Evolutionary conservation across 2,329 filamentous ascomycete genomes (phyloP).

Genomic region (Corynespora cassiicola): DNA sequence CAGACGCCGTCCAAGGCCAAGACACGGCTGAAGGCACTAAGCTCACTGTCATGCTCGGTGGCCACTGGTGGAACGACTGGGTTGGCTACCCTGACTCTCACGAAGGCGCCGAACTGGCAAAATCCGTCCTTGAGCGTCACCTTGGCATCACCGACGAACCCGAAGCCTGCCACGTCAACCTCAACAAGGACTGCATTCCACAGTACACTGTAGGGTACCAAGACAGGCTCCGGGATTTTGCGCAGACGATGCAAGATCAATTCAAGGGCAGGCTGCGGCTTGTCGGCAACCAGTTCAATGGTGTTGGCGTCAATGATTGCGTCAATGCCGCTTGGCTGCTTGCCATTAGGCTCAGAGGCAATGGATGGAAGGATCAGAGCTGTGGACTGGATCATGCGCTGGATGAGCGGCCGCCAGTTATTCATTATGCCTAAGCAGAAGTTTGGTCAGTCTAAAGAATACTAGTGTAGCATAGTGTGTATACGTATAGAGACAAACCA

Average conservation of each 20-base stretch:
- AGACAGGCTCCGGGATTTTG: constrained; percentile 61
- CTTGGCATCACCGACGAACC: constrained; percentile 72
- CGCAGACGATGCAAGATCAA: constrained; percentile 61
- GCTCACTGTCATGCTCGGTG: constrained; percentile 92
- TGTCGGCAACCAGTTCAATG: constrained; percentile 55
- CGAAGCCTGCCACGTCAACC: constrained; percentile 64
- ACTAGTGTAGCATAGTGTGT: too few relatives aligned
- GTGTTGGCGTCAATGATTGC: constrained; percentile 58
- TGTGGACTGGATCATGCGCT: constrained; percentile 31
- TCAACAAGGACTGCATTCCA: constrained; percentile 80
- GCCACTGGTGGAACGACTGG: constrained; percentile 84
- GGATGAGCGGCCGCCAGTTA: constrained; percentile 21
- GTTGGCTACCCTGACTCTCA: constrained; percentile 67
- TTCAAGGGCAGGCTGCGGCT: constrained; percentile 73
- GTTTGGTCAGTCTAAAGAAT: too few relatives aligned
- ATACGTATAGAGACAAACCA: too few relatives aligned
- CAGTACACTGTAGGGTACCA: constrained; percentile 86
- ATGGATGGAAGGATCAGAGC: constrained; percentile 34
- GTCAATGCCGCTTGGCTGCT: constrained; percentile 64
- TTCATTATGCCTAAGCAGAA: too few relatives aligned
- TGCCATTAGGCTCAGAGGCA: constrained; percentile 46
- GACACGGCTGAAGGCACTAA: constrained; percentile 74
- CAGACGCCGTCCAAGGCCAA: constrained; percentile 65
- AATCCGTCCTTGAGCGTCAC: constrained; percentile 73
- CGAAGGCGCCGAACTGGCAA: constrained; percentile 74